phyloP scores from a whole-genome alignment of 1,139 yeast species.

The Debaryomyces subglobosus region DNA sequence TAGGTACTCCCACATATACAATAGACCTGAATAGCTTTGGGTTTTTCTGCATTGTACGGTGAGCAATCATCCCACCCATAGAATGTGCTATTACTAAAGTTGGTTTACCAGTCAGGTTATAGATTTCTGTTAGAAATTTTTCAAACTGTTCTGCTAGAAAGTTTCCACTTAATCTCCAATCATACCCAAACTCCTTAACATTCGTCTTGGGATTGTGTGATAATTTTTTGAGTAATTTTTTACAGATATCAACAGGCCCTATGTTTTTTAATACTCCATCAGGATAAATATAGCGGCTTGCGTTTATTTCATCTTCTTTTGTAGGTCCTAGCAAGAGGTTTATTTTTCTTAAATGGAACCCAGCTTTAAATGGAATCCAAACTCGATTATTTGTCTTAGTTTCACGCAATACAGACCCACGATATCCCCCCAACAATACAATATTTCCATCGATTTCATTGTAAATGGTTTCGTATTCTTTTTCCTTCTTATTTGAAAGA shows the following conservation, averaged over 20 bases:
- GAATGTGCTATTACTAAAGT: constrained; percentile 82
- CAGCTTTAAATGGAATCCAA: constrained; percentile 90
- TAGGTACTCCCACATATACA: constrained; percentile 81
- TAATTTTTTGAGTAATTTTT: constrained; percentile 58
- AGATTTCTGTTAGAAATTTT: constrained; percentile 47
- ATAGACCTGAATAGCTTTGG: constrained; percentile 74
- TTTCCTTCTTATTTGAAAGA: constrained; percentile 23
- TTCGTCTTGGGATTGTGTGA: constrained; percentile 59
- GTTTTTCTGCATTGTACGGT: constrained; percentile 69
- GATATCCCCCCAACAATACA: constrained; percentile 81
- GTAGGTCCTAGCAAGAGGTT: constrained; percentile 73
- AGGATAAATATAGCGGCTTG: constrained; percentile 58
- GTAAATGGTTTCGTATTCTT: constrained; percentile 35
- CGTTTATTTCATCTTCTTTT: constrained; percentile 61
- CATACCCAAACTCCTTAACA: constrained; percentile 81
- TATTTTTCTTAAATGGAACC: constrained; percentile 70
- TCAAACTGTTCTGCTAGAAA: constrained; percentile 49
- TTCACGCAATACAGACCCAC: constrained; percentile 83
- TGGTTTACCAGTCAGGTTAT: constrained; percentile 51
- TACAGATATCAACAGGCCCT: constrained; percentile 85
- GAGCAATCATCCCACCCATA: constrained; percentile 90
- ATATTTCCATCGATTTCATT: constrained; percentile 70
- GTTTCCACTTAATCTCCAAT: constrained; percentile 82
- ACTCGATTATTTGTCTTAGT: constrained; percentile 62
- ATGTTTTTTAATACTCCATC: constrained; percentile 80